A percentile compares a stretch with the other conserved stretches of the same genome.
Evolutionary conservation across 1,284 basidiomycete genomes (phyloP).

Genomic region (Trametes pubescens): DNA sequence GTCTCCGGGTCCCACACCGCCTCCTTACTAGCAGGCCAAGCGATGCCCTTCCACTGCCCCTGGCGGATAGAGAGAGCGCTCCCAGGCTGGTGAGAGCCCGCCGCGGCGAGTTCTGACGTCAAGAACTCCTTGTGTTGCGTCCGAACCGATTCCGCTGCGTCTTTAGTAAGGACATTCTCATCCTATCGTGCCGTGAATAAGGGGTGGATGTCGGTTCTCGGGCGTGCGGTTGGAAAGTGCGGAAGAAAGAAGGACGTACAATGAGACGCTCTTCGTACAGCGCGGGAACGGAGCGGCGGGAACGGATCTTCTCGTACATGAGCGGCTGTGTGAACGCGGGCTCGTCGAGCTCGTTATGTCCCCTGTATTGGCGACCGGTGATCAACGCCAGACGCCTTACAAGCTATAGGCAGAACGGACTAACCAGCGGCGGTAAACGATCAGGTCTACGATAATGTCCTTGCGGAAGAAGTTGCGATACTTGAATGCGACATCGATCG

Average conservation of each 20-base stretch:
- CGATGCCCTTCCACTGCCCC: slow-evolving; percentile 73
- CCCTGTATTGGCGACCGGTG: slow-evolving; percentile 47
- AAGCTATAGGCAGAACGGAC: slow-evolving; percentile 32
- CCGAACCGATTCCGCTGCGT: slow-evolving; percentile 60
- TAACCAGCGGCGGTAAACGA: slow-evolving; percentile 87
- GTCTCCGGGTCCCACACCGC: slow-evolving; percentile 71
- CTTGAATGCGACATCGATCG: slow-evolving; percentile 82
- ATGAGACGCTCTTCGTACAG: slow-evolving; percentile 84
- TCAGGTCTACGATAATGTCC: slow-evolving; percentile 87
- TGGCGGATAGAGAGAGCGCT: slow-evolving; percentile 55
- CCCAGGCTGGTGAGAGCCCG: slow-evolving; percentile 57
- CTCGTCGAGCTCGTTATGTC: slow-evolving; percentile 92
- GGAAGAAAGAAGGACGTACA: slow-evolving; percentile 49
- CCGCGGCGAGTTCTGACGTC: slow-evolving; percentile 62
- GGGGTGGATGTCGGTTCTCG: slow-evolving; percentile 3
- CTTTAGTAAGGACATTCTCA: slow-evolving; percentile 61
- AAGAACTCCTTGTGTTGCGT: slow-evolving; percentile 66
- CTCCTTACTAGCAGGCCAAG: slow-evolving; percentile 71
- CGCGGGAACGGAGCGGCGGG: slow-evolving; percentile 79
- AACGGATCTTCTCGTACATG: slow-evolving; percentile 88
- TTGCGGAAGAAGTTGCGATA: slow-evolving; percentile 87
- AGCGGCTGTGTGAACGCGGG: slow-evolving; percentile 90
- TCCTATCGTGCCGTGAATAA: slow-evolving; percentile 46
- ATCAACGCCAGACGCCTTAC: slow-evolving; percentile 7
- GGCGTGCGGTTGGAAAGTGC: slow-evolving; percentile 3